Base-by-base conservation (phyloP, 805 yeast species). In the Saturnispora sekii region DNA sequence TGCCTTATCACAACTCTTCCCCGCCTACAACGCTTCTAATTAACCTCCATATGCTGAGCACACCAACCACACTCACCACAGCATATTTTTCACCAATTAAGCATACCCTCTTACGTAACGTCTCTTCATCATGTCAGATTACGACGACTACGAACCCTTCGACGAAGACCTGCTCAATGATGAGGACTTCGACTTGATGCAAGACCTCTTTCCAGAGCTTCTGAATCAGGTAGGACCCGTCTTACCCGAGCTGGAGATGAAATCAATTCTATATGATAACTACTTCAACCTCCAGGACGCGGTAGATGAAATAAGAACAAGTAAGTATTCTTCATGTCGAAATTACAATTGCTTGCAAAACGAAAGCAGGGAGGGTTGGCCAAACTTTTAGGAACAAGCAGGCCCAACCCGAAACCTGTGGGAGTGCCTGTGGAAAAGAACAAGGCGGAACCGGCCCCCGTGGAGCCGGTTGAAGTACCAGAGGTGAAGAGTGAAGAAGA, bases 151-250 rank as follows among this genome's bases (percentile, higher is more conserved):
- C 32, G 56, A 53, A 10, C 44, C 41, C 7, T 45, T 48, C 38
- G 61, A 64, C 16, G 67, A 65, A 16, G 74, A 69, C 33, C 66
- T 61, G 16, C 62, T 63, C 30, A 64, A 63, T 14, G 65, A 64
- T n/a, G 72, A 67, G 17, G 75, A 71, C 16, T 69, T 67, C 42
- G 65, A 50, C 7, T 30, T 43, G 15, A 18, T 50, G 4, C 46
- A 50, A 10, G 51, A 50, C 10, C 58, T 40, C 18, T 43, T 45
- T 2, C 53, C 53, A 15, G 18, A 44, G 10, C 40, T 50, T 14
- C 40, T 31, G 30, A 29, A 32, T 2, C 31, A n/a, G 6, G 35
- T 43, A 9, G 33, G 34, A 5, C 14, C 11, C 5, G 21, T 35
- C 26, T 18, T 31, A 7, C 38, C 47, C 5, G n/a, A 34, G 17